A percentile compares a stretch with the other conserved stretches of the same genome.
These are phyloP conservation scores for Ogataea hybrid DNA, from an alignment of 1,139 yeast genomes.

Conservation along the genomic window DNA sequence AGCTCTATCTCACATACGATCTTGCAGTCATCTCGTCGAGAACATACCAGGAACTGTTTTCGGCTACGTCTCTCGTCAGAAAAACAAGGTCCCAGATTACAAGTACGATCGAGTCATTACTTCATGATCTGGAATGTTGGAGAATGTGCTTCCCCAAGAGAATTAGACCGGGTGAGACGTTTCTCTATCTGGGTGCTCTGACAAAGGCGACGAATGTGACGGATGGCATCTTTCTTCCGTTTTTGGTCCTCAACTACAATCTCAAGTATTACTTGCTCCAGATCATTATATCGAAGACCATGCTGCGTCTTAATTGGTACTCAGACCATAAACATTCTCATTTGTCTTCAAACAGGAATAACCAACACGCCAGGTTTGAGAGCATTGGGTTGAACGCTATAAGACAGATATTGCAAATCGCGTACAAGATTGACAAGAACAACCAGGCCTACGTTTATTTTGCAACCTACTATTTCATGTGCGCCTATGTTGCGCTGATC, in stretches of 20 bases:
- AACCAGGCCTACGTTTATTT: conserved; percentile 19
- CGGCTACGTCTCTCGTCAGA: conserved; percentile 26
- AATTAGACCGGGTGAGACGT: conserved; percentile 18
- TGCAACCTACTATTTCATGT: conserved; percentile 29
- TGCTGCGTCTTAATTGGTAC: conserved; percentile 12
- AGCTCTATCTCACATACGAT: conserved; percentile 22
- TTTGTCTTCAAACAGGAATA: conserved; percentile 1
- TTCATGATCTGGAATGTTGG: conserved; percentile 30
- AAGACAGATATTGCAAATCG: conserved; percentile 23
- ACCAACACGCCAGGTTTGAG: conserved; percentile 10
- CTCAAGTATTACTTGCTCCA: conserved; percentile 20
- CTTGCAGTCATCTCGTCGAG: conserved; percentile 25
- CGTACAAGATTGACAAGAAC: conserved; percentile 16
- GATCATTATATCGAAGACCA: conserved; percentile 18
- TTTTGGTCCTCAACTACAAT: conserved; percentile 7
- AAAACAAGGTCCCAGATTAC: conserved; percentile 18
- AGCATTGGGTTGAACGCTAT: conserved; percentile 24
- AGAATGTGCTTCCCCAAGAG: conserved; percentile 24
- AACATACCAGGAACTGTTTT: conserved; percentile 25
- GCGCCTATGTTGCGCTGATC: conserved; percentile 29
- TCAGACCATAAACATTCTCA: conserved; percentile 3
- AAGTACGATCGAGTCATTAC: conserved; percentile 10
- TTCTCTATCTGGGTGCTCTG: conserved; percentile 1
- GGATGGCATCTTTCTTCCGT: conserved; percentile 5
- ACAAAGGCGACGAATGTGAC: not conserved